These are phyloP conservation scores for Tulasnella sp. DNA, from an alignment of 768 basidiomycete species.

Conservation along the genomic window DNA sequence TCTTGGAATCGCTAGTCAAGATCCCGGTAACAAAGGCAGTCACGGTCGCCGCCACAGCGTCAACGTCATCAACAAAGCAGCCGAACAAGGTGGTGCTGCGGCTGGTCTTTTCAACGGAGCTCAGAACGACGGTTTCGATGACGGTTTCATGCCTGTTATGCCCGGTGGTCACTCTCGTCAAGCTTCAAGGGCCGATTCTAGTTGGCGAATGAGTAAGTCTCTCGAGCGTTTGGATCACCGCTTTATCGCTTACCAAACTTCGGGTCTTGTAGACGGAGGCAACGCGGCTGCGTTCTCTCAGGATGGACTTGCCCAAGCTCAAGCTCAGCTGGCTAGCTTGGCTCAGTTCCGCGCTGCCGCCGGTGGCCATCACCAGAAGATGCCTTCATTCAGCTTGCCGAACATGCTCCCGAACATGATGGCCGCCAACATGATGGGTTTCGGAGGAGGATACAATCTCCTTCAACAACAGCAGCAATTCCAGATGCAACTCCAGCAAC, in stretches of 20 bases:
- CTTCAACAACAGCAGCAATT: conserved; percentile 85
- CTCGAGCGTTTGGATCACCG: not conserved
- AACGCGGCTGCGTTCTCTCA: conserved; percentile 4
- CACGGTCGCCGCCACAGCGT: conserved; percentile 87
- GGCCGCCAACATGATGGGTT: conserved; percentile 93
- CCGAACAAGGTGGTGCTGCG: conserved; percentile 35
- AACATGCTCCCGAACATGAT: conserved; percentile 97
- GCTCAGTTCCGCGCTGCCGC: conserved; percentile 95
- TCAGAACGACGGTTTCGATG: conserved; percentile 59
- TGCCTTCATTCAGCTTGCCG: conserved; percentile 95
- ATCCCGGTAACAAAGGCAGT: conserved; percentile 42
- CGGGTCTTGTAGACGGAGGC: conserved; percentile 12
- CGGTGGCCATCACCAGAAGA: conserved; percentile 90
- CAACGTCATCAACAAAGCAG: conserved; percentile 74
- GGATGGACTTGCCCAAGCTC: conserved; percentile 77
- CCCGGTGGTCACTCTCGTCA: conserved; percentile 54
- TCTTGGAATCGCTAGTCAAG: conserved; percentile 25
- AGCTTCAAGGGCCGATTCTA: conserved; percentile 63
- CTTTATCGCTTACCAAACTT: not conserved
- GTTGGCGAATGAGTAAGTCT: conserved; percentile 79
- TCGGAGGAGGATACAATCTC: conserved; percentile 71
- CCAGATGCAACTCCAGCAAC: conserved; percentile 66
- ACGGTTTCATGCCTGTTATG: conserved; percentile 57
- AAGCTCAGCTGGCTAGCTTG: conserved; percentile 90
- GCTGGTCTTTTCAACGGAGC: conserved; percentile 20